phyloP scores from a whole-genome alignment of 1,284 basidiomycete species.

The Vanrija sp. region DNA sequence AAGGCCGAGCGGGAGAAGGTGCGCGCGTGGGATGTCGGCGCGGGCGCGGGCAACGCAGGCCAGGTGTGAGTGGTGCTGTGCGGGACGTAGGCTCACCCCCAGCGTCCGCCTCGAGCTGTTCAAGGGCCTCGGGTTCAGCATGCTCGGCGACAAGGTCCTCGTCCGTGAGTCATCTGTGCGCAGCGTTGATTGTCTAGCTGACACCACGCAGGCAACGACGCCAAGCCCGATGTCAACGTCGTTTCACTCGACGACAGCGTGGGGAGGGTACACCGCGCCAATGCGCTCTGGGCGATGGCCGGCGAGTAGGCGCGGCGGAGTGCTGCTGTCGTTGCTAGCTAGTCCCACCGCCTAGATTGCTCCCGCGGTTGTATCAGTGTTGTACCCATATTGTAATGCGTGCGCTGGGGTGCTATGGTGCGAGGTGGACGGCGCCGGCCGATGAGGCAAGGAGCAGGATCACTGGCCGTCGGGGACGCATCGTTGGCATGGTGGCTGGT shows the following conservation, averaged over 20 bases:
- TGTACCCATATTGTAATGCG: neutral
- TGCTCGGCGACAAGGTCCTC: conserved; percentile 33
- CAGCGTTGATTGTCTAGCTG: neutral
- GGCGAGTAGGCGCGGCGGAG: conserved; percentile 16
- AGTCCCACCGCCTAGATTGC: too few species aligned
- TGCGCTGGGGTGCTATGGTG: too few species aligned
- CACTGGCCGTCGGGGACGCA: too few species aligned
- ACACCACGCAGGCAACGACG: conserved; percentile 34
- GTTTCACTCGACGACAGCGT: conserved; percentile 28
- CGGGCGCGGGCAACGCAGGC: conserved; percentile 25
- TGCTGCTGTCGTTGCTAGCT: neutral
- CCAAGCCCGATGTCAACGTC: conserved; percentile 35
- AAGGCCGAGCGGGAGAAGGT: conserved; percentile 34
- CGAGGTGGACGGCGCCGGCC: too few species aligned
- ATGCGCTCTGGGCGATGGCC: conserved; percentile 41
- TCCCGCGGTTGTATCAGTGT: neutral
- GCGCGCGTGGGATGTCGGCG: conserved; percentile 26
- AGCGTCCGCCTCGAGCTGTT: conserved; percentile 40
- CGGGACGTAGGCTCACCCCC: neutral
- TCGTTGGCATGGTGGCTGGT: too few species aligned
- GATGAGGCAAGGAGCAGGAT: too few species aligned
- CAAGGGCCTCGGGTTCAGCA: conserved; percentile 33
- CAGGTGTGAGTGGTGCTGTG: conserved; percentile 31
- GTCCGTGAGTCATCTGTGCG: conserved; percentile 29
- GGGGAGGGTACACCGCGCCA: conserved; percentile 35